Base-by-base conservation (phyloP, 78 protist species). In the Dictyostelium intermedium region DNA sequence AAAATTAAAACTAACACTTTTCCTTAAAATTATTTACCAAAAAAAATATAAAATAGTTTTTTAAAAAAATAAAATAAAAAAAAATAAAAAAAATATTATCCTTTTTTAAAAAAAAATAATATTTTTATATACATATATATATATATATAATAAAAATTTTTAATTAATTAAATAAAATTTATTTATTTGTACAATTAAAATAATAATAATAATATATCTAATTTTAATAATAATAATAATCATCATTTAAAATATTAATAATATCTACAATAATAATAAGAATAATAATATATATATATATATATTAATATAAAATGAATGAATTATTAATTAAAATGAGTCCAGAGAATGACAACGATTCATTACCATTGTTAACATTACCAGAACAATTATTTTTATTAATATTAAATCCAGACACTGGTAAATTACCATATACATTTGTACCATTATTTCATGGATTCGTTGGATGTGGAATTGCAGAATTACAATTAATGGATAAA, bases 391-490 rank as follows among this genome's bases (percentile, higher is more conserved):
- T 87, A 20, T 87, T 87, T 79, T 20, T 87, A 39, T 25, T 87
- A 30, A 56, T 87, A 43, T 78, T 87, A 43, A 84, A 87, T 61
- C 37, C 39, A 63, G n/a, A 39, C 16, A 61, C 70, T 39, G 83
- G 93, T 8, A 87, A 69, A 43, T 13, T 87, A 27, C 84, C 93
- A 39, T 27, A 60, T 3, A 78, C 78, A 16, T 37, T 80, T 11
- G 74, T 79, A 41, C 93, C 93, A 18, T 78, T 87, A 78, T 87
- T 61, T 63, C 53, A 77, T 87, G 93, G 93, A 25, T 87, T 87
- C 8, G 47, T 87, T 41, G 93, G 93, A 13, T 25, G n/a, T 23
- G 84, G 79, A 10, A 87, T 87, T 63, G 93, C 85, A 14, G 93
- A 87, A 60, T 30, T 87, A 61, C 50, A 77, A 30, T 35, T 87